phyloP scores from a whole-genome alignment of 768 basidiomycete species.

The Mycena crocata region DNA sequence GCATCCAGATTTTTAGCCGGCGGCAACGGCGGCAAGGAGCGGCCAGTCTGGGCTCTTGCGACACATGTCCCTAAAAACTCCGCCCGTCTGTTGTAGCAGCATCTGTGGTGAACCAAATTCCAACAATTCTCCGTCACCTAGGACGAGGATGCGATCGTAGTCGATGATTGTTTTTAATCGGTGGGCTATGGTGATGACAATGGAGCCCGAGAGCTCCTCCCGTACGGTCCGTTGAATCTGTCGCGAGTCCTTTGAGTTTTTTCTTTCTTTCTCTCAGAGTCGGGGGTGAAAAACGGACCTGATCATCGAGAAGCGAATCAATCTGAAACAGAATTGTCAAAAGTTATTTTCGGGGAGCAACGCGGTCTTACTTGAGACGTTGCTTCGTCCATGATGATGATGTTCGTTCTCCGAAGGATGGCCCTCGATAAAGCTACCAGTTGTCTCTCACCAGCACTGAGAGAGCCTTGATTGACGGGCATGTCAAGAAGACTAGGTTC shows the following conservation, averaged over 20 bases:
- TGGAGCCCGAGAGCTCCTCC: slow-evolving; percentile 75
- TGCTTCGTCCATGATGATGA: slow-evolving; percentile 84
- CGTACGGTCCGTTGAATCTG: slow-evolving; percentile 81
- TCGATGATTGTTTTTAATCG: slow-evolving; percentile 82
- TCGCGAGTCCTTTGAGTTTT: neutral
- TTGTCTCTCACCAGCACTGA: slow-evolving; percentile 85
- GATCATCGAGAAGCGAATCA: slow-evolving; percentile 75
- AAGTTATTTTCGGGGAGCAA: too few relatives aligned
- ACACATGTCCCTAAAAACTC: slow-evolving; percentile 78
- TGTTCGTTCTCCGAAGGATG: slow-evolving; percentile 69
- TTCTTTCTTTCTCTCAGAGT: too few relatives aligned
- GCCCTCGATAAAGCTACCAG: slow-evolving; percentile 78
- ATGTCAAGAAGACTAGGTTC: slow-evolving; percentile 63
- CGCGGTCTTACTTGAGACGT: too few relatives aligned
- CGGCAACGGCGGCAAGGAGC: slow-evolving; percentile 43
- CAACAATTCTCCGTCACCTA: slow-evolving; percentile 76
- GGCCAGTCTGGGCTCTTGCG: slow-evolving; percentile 68
- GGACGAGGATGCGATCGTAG: slow-evolving; percentile 79
- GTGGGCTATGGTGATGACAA: slow-evolving; percentile 89
- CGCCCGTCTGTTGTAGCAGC: slow-evolving; percentile 64
- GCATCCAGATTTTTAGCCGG: slow-evolving; percentile 3
- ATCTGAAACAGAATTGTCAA: too few relatives aligned
- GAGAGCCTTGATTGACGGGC: slow-evolving; percentile 71
- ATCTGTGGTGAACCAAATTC: slow-evolving; percentile 78
- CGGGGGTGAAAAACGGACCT: slow-evolving; percentile 50